Percentiles rank a stretch among this genome's conserved stretches.
Conservation (phyloP, 2,329 filamentous ascomycete species). For the Fusarium kyushuense region DNA sequence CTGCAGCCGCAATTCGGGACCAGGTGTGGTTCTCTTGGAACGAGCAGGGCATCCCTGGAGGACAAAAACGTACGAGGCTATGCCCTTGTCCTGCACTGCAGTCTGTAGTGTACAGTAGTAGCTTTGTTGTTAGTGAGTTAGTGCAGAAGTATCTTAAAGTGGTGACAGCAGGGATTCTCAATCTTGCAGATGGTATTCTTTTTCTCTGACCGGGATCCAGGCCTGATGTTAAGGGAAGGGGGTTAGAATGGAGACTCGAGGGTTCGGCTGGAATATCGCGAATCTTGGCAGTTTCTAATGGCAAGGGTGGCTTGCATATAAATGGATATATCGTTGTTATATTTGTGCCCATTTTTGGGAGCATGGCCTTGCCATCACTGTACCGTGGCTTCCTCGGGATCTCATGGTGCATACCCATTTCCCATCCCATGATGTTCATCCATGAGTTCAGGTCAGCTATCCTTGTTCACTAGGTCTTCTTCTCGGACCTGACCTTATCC, state of each 20-base stretch:
- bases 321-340: not conserved
- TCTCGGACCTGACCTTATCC: not conserved
- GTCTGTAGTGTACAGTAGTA: not conserved
- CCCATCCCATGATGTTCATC: not conserved
- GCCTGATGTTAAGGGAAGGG: not conserved
- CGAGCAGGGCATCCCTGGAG: conserved; percentile 3
- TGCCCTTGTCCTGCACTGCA: not conserved
- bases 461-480: not conserved
- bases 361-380: not conserved
- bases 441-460: not conserved
- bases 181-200: not conserved
- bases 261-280: not conserved
- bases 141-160: not conserved
- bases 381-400: not conserved
- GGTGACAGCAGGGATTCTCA: not conserved
- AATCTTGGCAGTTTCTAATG: conserved; percentile 2
- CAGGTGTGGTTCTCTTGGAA: not conserved
- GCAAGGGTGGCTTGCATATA: conserved; percentile 1
- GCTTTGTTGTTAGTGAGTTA: not conserved
- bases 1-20: not conserved
- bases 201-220: not conserved
- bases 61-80: not conserved
- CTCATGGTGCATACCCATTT: not conserved
- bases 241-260: not conserved
- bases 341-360: not conserved